phyloP scores from a whole-genome alignment of 202 grass and related monocot genomes.

The Brachypodium distachyon region DNA sequence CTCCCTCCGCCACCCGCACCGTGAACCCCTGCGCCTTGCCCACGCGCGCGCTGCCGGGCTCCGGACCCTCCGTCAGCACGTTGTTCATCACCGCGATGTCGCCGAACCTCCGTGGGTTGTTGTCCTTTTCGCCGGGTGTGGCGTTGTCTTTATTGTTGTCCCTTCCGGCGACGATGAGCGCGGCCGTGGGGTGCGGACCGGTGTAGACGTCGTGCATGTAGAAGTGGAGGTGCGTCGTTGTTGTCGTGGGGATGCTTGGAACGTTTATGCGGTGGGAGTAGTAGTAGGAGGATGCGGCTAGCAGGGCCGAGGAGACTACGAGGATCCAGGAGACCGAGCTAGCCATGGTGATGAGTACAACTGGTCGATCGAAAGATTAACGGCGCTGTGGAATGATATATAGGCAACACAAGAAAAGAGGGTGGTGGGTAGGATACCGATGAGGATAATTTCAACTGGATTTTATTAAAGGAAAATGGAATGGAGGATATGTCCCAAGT shows the following conservation, averaged over 20 bases:
- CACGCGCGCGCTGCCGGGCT: background rate
- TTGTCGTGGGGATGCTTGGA: background rate
- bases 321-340: background rate
- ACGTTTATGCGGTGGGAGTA: too few species aligned
- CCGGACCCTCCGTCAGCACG: background rate
- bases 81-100: slow-evolving; percentile 36
- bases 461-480: too few species aligned
- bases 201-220: slow-evolving; percentile 32
- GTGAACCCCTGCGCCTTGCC: slow-evolving; percentile 40
- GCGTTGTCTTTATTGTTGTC: too few species aligned
- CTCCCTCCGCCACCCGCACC: slow-evolving; percentile 26
- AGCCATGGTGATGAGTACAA: background rate
- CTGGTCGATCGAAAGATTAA: too few species aligned
- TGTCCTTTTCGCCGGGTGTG: background rate
- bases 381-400: too few species aligned
- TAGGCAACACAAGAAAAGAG: too few species aligned
- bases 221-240: slow-evolving; percentile 22
- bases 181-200: slow-evolving; percentile 1
- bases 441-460: too few species aligned
- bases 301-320: background rate
- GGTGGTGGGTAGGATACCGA: too few species aligned
- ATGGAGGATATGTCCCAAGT: too few species aligned
- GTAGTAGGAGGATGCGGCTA: background rate
- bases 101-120: background rate
- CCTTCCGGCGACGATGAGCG: background rate